A percentile compares a stretch with the other conserved stretches of the same genome.
phyloP scores from a whole-genome alignment of 805 yeast species.

The Candida montana region DNA sequence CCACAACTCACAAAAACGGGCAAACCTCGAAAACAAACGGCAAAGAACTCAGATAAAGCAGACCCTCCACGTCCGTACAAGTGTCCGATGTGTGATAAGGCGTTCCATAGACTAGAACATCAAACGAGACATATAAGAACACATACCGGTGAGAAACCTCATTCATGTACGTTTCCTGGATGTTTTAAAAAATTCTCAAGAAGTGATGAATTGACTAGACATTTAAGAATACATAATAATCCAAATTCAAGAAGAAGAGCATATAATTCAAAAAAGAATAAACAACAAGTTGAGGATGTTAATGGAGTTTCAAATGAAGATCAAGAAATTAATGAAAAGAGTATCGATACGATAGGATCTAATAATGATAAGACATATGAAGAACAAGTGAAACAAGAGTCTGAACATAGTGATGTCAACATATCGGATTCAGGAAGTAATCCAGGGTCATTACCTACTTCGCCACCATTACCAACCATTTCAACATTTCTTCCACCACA shows the following conservation, averaged over 20 bases:
- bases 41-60: conserved; percentile 13
- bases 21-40: conserved; percentile 4
- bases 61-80: conserved; percentile 52
- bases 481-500: conserved; percentile 7
- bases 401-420: background rate
- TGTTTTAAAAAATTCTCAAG: conserved; percentile 65
- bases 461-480: conserved; percentile 16
- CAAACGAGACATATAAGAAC: conserved; percentile 76
- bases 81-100: conserved; percentile 70
- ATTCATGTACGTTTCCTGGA: conserved; percentile 66
- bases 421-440: background rate
- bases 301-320: background rate
- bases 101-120: conserved; percentile 71
- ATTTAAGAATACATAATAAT: conserved; percentile 65
- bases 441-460: conserved; percentile 18
- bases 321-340: background rate
- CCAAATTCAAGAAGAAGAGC: conserved; percentile 63
- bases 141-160: conserved; percentile 81
- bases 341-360: background rate
- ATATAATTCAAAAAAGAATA: conserved; percentile 33
- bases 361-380: background rate
- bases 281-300: conserved; percentile 3
- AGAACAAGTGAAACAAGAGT: background rate
- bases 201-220: conserved; percentile 72
- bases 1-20: conserved; percentile 1